Evolutionary conservation across 192 early-diverging fungal species (phyloP), one percentile per base, ranked within the genome.

Genomic region (Gonapodya sp.): DNA sequence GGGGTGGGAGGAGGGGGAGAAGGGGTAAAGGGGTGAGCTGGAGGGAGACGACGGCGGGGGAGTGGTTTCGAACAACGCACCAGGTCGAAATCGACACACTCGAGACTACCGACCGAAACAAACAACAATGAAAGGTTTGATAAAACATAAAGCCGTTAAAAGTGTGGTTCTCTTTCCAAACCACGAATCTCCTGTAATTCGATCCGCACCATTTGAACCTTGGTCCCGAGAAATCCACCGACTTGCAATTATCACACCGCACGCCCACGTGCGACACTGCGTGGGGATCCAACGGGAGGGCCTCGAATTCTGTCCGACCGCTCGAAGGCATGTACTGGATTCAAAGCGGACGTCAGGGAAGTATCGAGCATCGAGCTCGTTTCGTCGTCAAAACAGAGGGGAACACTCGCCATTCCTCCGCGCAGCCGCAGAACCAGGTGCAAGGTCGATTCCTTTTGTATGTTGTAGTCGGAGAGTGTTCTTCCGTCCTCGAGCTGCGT

Each of bases 401-500:
- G n/a, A n/a, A n/a, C n/a, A n/a, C n/a, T n/a, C n/a, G n/a, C n/a
- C 88, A 89, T 91, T 85, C 88, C 87, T 79, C 85, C 89, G 80
- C 92, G 88, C 73, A 93, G 89, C 83, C 91, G 89, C 1, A 93
- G 85, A 31, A 93, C 91, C 31, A 92, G 81, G 86, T 92, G 89
- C 72, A 93, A 86, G 36, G 91, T 92, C 36, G 89, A n/a, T n/a
- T n/a, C n/a, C n/a, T n/a, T n/a, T n/a, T n/a, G n/a, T n/a, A n/a
- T n/a, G n/a, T n/a, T n/a, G 84, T 92, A 93, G 83, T 91, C 89
- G n/a, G 88, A 87, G 0, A 94, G 83, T 35, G 89, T 93, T 78
- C 90, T 89, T 79, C 90, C 92, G 82, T 92, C 91, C 78, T 94
- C 93, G 64, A 94, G 88, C 86, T 93, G 90, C 85, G 93, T 94